Evolutionary conservation across 2,329 filamentous ascomycete genomes (phyloP), one percentile per base, ranked within the genome.

Genomic region (Aureobasidium uvarum): DNA sequence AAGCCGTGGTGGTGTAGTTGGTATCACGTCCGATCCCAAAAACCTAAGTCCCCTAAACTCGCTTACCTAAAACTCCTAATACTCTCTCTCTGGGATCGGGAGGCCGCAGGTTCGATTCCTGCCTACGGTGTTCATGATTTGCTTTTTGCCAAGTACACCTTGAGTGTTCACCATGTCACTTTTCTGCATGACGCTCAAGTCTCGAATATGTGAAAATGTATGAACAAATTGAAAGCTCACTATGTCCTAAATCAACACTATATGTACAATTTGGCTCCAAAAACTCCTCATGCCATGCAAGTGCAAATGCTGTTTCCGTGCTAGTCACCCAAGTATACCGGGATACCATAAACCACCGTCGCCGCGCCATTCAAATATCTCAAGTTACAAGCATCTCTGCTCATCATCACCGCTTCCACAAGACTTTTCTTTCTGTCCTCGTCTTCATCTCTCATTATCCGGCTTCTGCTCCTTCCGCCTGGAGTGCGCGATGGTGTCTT

Each of bases 281-380:
- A 31, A 28, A 31, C 48, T 5, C 48, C 48, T 31, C 5, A 7
- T 20, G 7, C 48, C 48, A 33, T n/a, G 48, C 25, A 51, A n/a
- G 5, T 20, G 41, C 48, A 7, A n/a, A 51, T 51, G 25, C 48
- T 11, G 16, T 28, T 14, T 18, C 14, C 25, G 4, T 10, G 6
- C 23, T 48, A 38, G 38, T 75, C 72, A 25, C 69, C 77, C 67
- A 96, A 81, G 78, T 92, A 97, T 68, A 96, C 91, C 36, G 95
- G 95, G 74, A 99, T 89, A 18, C 95, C 95, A 80, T 98, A 99
- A 62, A 98, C 89, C 69, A 95, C 93, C 28, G 95, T 91, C 43
- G 94, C 92, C 13, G 94, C 95, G 0, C 92, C 95, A 72, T 96
- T 99, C 71, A 99, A 80, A 80, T 96, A 98, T 74, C 86, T 86